Evolutionary conservation across 2,329 filamentous ascomycete species (phyloP).

Genomic region (Elsinoe necatrix): DNA sequence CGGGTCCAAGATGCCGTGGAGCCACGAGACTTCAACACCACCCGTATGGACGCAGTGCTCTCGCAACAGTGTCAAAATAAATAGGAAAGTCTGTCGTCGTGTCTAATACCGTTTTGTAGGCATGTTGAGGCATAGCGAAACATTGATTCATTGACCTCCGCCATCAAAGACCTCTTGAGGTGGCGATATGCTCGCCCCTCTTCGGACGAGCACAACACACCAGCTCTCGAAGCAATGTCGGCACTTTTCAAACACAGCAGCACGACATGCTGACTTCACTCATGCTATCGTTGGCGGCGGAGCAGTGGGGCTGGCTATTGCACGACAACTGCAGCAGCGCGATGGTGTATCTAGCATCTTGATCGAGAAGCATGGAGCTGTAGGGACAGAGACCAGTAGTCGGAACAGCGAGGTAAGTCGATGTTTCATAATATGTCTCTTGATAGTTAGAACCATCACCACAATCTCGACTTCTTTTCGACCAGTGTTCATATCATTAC

Average conservation of each 20-base stretch:
- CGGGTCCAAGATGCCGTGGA: not conserved
- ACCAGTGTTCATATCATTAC: not conserved
- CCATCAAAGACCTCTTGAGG: not conserved
- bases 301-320: constrained; percentile 72
- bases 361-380: constrained; percentile 66
- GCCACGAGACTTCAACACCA: too few relatives aligned
- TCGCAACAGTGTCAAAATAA: too few relatives aligned
- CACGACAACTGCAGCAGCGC: constrained; percentile 58
- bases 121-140: too few relatives aligned
- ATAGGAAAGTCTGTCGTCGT: too few relatives aligned
- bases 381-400: constrained; percentile 79
- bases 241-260: constrained; percentile 37
- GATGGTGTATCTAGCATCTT: constrained; percentile 60
- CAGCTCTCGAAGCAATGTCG: not conserved
- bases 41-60: too few relatives aligned
- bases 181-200: constrained; percentile 1
- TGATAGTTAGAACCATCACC: too few relatives aligned
- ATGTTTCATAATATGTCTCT: too few relatives aligned
- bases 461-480: not conserved
- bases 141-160: too few relatives aligned
- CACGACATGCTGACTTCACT: constrained; percentile 50
- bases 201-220: not conserved
- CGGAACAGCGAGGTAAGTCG: constrained; percentile 69
- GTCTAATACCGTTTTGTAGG: too few relatives aligned
- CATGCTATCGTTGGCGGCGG: constrained; percentile 61